Evolutionary conservation across 257 asterid species (phyloP).

Genomic region (Verbascum thapsus): DNA sequence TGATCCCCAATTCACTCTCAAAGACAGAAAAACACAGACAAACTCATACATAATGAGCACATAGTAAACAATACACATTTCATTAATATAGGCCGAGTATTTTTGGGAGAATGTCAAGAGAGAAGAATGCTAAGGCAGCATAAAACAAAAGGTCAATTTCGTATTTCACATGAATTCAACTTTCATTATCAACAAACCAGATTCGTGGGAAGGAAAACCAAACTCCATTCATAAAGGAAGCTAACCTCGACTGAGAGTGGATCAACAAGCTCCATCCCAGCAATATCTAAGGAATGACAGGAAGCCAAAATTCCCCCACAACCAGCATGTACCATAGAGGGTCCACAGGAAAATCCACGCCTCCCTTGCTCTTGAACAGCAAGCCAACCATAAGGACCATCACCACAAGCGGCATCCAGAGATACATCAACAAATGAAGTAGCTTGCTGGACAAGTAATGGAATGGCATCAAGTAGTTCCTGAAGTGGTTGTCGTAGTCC

Average conservation of each 20-base stretch:
- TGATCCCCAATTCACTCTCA: constrained; percentile 8
- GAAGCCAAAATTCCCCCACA: constrained; percentile 98
- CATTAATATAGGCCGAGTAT: neutral
- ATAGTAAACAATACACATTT: constrained; percentile 5
- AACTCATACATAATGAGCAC: constrained; percentile 7
- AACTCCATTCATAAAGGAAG: constrained; percentile 21
- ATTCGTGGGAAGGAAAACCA: constrained; percentile 12
- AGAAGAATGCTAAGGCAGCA: constrained; percentile 9
- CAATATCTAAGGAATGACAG: constrained; percentile 89
- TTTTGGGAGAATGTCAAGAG: neutral
- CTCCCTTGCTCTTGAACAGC: constrained; percentile 97
- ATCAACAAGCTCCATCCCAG: constrained; percentile 96
- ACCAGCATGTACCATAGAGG: constrained; percentile 98
- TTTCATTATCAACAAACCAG: constrained; percentile 20
- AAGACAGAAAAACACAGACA: constrained; percentile 9
- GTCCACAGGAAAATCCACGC: constrained; percentile 98
- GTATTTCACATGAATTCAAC: neutral
- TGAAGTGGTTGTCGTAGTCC: constrained; percentile 94
- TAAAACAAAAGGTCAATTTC: constrained; percentile 11
- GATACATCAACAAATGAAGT: constrained; percentile 96
- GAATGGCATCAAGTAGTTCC: constrained; percentile 94
- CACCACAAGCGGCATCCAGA: constrained; percentile 91
- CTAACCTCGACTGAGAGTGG: constrained; percentile 93
- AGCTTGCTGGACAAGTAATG: constrained; percentile 96
- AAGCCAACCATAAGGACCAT: constrained; percentile 98